A percentile compares a stretch with the other conserved stretches of the same genome.
Conservation (phyloP, 73 alveolate species). For the Paramecium pentaurelia region DNA sequence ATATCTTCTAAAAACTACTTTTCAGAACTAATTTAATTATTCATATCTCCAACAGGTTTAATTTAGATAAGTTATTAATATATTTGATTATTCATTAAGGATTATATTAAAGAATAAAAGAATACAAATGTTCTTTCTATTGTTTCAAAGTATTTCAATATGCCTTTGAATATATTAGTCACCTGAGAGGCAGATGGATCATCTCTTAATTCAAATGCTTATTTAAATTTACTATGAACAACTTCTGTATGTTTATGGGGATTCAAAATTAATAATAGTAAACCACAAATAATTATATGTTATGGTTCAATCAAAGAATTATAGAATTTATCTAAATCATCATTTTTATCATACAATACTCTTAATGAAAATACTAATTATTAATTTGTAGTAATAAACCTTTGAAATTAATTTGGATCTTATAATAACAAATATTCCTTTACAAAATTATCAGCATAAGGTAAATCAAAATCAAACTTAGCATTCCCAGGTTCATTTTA, state of each 20-base stretch:
- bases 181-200: background rate
- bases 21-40: background rate
- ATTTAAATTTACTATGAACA: background rate
- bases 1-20: background rate
- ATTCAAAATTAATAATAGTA: background rate
- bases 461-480: background rate
- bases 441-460: background rate
- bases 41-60: slow-evolving; percentile 26
- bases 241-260: background rate
- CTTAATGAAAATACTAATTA: background rate
- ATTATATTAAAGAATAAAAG: background rate
- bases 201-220: background rate
- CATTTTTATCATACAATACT: slow-evolving; percentile 1
- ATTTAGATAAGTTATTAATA: background rate
- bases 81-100: background rate
- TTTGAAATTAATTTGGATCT: background rate
- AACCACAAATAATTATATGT: background rate
- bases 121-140: background rate
- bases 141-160: background rate
- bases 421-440: background rate
- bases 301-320: background rate
- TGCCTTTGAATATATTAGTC: background rate
- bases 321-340: background rate
- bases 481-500: background rate
- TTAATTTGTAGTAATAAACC: background rate